A percentile compares a stretch with the other conserved stretches of the same genome.
Evolutionary conservation across 108 stramenopile genomes (phyloP).

Genomic region (Stephanodiscus minutulus): DNA sequence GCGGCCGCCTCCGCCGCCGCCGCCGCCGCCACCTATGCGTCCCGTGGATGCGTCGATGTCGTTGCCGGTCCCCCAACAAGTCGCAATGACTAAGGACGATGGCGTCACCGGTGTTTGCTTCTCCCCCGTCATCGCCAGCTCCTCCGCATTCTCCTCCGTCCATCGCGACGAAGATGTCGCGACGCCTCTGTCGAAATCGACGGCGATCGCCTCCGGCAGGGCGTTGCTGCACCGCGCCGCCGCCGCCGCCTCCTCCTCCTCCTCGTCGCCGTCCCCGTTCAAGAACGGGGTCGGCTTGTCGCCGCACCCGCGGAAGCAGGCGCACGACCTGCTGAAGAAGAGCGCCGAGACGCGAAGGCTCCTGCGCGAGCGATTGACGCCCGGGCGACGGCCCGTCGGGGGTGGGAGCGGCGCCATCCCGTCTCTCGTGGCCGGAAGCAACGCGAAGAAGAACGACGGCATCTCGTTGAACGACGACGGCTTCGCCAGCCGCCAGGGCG

Average conservation of each 20-base stretch:
- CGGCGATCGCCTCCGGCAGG: slow-evolving; percentile 37
- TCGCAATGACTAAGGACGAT: neutral
- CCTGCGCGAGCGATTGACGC: slow-evolving; percentile 30
- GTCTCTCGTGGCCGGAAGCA: neutral
- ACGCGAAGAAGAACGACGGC: neutral
- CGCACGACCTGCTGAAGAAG: slow-evolving; percentile 32
- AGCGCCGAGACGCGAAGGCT: slow-evolving; percentile 43
- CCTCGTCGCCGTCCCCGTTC: slow-evolving; percentile 1
- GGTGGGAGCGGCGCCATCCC: slow-evolving; percentile 1
- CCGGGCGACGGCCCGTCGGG: slow-evolving; percentile 13
- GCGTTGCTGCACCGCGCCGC: slow-evolving; percentile 23
- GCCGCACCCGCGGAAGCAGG: slow-evolving; percentile 30
- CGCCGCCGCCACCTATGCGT: neutral
- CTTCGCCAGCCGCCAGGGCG: slow-evolving; percentile 45
- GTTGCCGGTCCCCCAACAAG: neutral
- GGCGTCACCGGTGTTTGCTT: neutral
- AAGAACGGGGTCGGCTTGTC: slow-evolving; percentile 5
- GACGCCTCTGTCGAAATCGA: slow-evolving; percentile 25
- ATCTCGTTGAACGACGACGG: slow-evolving; percentile 20
- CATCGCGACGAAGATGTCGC: neutral
- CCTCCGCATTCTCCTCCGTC: neutral
- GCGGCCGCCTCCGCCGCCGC: slow-evolving; percentile 5
- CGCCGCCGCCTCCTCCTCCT: slow-evolving; percentile 14
- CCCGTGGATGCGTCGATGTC: neutral
- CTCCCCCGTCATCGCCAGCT: neutral